Base-by-base conservation (phyloP, 495 filamentous ascomycete species). In the Podospora bellae-mahoneyi region DNA sequence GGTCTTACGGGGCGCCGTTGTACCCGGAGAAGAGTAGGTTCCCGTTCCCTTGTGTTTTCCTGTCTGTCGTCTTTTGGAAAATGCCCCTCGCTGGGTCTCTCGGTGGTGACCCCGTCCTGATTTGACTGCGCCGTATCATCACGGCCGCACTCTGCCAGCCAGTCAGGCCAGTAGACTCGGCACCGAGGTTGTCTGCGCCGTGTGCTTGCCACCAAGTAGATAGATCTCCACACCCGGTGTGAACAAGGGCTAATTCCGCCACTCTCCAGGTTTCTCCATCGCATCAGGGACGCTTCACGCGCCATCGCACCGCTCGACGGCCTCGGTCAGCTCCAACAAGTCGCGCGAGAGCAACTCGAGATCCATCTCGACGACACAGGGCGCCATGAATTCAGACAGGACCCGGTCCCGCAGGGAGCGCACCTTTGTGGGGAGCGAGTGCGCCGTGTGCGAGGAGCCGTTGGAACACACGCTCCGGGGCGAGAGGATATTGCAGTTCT, bases 361-460 rank as follows among this genome's bases (percentile, higher is more conserved):
- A 70, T 68, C 65, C 23, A 23, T 66, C 64, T 58, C 74, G 76
- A 23, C 74, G 44, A 32, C 63, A 70, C 70, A 72, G 34, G 73
- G 73, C 72, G 92, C 88, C 83, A 88, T 92, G 70, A 92, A 88
- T 75, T 86, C 92, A 26, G 93, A 97, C 73, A 86, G 93, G 71
- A 88, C 86, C 68, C 88, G 92, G 30, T 90, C 89, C 67, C 87
- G 96, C 78, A 84, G 94, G 69, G 96, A 97, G 78, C 86, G 95
- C 75, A 99, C 96, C 1, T 99, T 97, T 76, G 89, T 98, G 59
- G 95, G 95, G 60, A 92, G 87, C 76, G 90, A 94, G 80, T 99
- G 95, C 78, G 92, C 94, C 60, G 93, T 97, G 15, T 99, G 95
- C 77, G 95, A 99, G 75, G 95, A 99, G 76, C 96, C 94, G 9